Evolutionary conservation across 75 land plant species (phyloP).

Genomic region (Adiantum capillusveneris): DNA sequence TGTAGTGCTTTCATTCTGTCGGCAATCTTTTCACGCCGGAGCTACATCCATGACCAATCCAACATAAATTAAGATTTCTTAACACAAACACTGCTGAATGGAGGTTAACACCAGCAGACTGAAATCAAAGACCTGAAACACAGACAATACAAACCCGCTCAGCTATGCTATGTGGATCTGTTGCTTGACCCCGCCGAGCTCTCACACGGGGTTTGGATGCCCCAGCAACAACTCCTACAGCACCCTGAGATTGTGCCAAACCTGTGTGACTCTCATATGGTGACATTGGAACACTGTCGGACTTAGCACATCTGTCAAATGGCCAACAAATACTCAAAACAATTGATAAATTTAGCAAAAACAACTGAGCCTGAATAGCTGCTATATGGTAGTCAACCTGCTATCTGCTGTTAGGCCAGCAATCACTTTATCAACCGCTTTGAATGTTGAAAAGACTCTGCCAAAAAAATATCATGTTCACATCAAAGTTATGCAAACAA

Average conservation of each 20-base stretch:
- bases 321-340: too few species aligned
- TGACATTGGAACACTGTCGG: neutral
- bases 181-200: conserved; percentile 3
- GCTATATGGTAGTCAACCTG: too few species aligned
- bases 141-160: neutral
- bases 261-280: conserved; percentile 6
- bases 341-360: too few species aligned
- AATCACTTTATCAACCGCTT: too few species aligned
- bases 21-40: conserved; percentile 87
- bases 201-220: conserved; percentile 1
- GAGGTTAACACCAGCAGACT: neutral
- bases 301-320: conserved; percentile 3
- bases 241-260: conserved; percentile 5
- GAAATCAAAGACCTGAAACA: neutral
- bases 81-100: neutral
- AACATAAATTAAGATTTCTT: neutral
- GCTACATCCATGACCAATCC: conserved; percentile 28
- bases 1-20: conserved; percentile 95
- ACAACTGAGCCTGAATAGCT: too few species aligned
- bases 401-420: too few species aligned
- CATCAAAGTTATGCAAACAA: too few species aligned
- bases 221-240: conserved; percentile 1
- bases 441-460: too few species aligned
- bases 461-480: too few species aligned
- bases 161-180: conserved; percentile 5